Evolutionary conservation across 169 alveolate species (phyloP), one percentile per base, ranked within the genome.

Genomic region (Cryptosporidium sp.): DNA sequence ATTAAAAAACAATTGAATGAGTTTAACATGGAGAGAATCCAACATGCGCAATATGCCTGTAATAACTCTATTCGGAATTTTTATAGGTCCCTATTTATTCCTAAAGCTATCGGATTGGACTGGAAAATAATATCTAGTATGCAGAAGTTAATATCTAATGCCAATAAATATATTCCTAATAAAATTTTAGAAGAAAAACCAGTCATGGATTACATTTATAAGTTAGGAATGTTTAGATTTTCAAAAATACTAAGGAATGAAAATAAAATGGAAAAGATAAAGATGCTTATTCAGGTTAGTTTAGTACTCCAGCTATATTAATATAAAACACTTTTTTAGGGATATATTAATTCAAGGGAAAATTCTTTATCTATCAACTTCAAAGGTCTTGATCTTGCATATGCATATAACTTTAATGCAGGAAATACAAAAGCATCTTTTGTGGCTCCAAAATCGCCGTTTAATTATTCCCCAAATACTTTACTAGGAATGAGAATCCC

Each of bases 11-110:
- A 21, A 33, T 21, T 67, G 52, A 67, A 67, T 12, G 51, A 67
- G 1, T 67, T 21, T 67, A 67, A 33, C n/a, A 37, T 67, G 33
- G 73, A 67, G 29, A 18, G 73, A 67, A 33, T 33, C 4, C 12
- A 67, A 7, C 73, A 67, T 67, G 73, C 73, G 1, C 29, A 37
- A 39, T 26, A 67, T 67, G 21, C n/a, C 4, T 92, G 94, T 87
- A 39, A 51, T 51, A 92, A 84, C n/a, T 92, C 94, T 68, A 44
- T 85, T 45, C 58, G 70, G 35, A 92, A 87, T 75, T 92, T 92
- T 52, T 52, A 37, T 23, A 53, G 93, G n/a, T 87, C 92, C 10
- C 85, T 75, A 56, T 35, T 67, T 85, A 69, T 89, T 21, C 92
- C 93, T 42, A 68, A 69, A 21, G 60, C 60, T 33, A 67, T 92